These are phyloP conservation scores for Saccharomyces hybrid DNA, from an alignment of 1,139 yeast genomes.

Conservation along the genomic window DNA sequence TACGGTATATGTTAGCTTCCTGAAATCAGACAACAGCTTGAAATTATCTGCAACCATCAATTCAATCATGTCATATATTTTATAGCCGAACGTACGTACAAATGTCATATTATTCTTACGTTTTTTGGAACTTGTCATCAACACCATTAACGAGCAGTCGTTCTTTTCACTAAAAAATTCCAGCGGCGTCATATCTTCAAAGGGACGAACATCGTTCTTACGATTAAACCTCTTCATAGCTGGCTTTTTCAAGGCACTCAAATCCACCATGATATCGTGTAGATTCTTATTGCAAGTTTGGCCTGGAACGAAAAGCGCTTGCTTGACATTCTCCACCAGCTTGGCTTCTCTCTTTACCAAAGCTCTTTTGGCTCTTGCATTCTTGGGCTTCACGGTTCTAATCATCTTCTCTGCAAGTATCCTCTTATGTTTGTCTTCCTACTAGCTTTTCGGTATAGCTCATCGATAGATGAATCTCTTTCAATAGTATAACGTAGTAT, in stretches of 20 bases:
- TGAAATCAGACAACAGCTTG: conserved; percentile 75
- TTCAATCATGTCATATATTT: conserved; percentile 91
- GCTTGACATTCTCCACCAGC: conserved; percentile 80
- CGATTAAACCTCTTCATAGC: conserved; percentile 76
- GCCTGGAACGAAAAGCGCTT: conserved; percentile 89
- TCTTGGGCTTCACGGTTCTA: conserved; percentile 78
- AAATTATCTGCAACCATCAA: conserved; percentile 60
- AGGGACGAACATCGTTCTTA: conserved; percentile 85
- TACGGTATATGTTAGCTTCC: conserved; percentile 67
- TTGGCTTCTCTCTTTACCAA: conserved; percentile 83
- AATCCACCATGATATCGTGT: conserved; percentile 85
- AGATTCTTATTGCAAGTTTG: conserved; percentile 68
- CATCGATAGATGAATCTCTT: neutral
- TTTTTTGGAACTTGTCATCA: conserved; percentile 78
- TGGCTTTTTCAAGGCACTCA: conserved; percentile 89
- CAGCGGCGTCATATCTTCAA: conserved; percentile 79
- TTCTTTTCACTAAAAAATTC: conserved; percentile 95
- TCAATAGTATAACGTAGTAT: neutral
- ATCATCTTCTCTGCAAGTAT: conserved; percentile 38
- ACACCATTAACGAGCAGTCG: conserved; percentile 79
- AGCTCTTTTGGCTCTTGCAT: conserved; percentile 94
- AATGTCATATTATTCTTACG: conserved; percentile 89
- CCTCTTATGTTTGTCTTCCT: too few species aligned
- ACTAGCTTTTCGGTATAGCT: neutral
- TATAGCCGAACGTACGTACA: conserved; percentile 81